Conservation (phyloP, 805 yeast species). For the Kluyveromyces wickerhamii region DNA sequence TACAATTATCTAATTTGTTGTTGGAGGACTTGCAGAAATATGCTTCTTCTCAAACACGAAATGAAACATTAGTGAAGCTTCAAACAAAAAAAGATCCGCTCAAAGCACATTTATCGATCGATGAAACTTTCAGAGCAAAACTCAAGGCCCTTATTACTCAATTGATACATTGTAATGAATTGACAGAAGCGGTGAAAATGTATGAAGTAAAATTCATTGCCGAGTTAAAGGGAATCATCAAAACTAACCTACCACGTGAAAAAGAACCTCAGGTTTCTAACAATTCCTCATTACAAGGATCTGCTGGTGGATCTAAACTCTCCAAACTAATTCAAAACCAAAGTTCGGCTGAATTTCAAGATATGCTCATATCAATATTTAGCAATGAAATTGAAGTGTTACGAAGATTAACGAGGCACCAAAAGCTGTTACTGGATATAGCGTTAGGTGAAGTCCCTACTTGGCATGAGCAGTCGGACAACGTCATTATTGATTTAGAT, state of each 20-base stretch:
- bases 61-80: slow-evolving; percentile 44
- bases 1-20: slow-evolving; percentile 47
- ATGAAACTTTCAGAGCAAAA: slow-evolving; percentile 33
- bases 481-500: slow-evolving; percentile 51
- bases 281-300: slow-evolving; percentile 16
- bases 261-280: slow-evolving; percentile 4
- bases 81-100: slow-evolving; percentile 23
- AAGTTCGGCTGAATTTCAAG: slow-evolving; percentile 68
- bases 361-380: slow-evolving; percentile 54
- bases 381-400: slow-evolving; percentile 63
- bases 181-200: slow-evolving; percentile 50
- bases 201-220: slow-evolving; percentile 63
- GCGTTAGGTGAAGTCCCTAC: slow-evolving; percentile 42
- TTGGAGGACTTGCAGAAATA: slow-evolving; percentile 55
- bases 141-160: slow-evolving; percentile 45
- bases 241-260: slow-evolving; percentile 47
- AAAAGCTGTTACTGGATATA: slow-evolving; percentile 66
- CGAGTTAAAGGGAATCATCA: slow-evolving; percentile 68
- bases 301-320: slow-evolving; percentile 33
- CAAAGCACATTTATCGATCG: slow-evolving; percentile 33
- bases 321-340: slow-evolving; percentile 50
- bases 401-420: slow-evolving; percentile 67
- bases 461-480: slow-evolving; percentile 25
- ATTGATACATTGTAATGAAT: slow-evolving; percentile 51
- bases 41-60: slow-evolving; percentile 39